These are phyloP conservation scores for Postia placenta DNA, from an alignment of 768 basidiomycete genomes.

Conservation along the genomic window DNA sequence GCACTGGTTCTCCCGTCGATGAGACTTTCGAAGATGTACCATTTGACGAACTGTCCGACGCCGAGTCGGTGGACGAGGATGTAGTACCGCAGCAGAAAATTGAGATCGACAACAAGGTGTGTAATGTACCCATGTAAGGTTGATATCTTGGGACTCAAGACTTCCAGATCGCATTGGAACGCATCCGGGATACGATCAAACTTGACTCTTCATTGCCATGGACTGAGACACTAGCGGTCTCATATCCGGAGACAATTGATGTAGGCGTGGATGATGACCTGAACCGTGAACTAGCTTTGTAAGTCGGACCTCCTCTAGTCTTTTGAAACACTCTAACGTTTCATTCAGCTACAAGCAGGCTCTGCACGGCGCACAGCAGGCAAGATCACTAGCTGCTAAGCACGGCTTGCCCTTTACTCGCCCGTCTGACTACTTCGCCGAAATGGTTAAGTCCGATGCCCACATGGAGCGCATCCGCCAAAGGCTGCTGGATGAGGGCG, in stretches of 20 bases:
- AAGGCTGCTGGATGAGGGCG: constrained; percentile 80
- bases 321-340: constrained; percentile 1
- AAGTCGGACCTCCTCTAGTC: constrained; percentile 28
- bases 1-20: too few relatives aligned
- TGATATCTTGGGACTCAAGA: neutral
- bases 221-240: constrained; percentile 75
- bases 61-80: constrained; percentile 66
- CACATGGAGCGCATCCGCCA: constrained; percentile 98
- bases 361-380: constrained; percentile 71
- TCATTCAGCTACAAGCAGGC: constrained; percentile 88
- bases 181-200: constrained; percentile 73
- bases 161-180: constrained; percentile 64
- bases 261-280: constrained; percentile 85
- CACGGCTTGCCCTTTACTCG: constrained; percentile 83
- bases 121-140: constrained; percentile 18
- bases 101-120: constrained; percentile 74
- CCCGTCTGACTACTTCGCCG: constrained; percentile 92
- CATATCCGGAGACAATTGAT: constrained; percentile 67
- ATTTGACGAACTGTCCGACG: constrained; percentile 63
- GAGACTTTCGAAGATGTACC: constrained; percentile 22
- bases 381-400: constrained; percentile 71
- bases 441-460: constrained; percentile 96
- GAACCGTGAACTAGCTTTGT: constrained; percentile 95
- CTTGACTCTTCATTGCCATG: constrained; percentile 71
- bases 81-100: constrained; percentile 77